Conservation (phyloP, 2,329 filamentous ascomycete species). For the Pyricularia sp. region DNA sequence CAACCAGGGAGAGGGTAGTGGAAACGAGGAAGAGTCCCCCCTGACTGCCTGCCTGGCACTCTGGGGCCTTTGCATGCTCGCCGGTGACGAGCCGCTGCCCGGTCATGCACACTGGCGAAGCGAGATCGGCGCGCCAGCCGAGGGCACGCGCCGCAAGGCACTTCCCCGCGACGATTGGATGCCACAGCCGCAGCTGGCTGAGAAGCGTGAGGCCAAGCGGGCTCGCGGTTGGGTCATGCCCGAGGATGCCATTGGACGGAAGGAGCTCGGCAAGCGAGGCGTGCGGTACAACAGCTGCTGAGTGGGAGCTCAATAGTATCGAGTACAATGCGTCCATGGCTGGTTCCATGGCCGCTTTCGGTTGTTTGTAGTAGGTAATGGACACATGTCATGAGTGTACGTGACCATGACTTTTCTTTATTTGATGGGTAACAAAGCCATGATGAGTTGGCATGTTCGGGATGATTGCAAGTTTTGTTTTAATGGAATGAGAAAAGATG, state of each 20-base stretch:
- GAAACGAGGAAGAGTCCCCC: slow-evolving; percentile 19
- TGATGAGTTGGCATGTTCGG: not conserved
- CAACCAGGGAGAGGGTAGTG: slow-evolving; percentile 15
- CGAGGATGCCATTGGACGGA: slow-evolving; percentile 57
- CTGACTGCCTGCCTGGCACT: slow-evolving; percentile 62
- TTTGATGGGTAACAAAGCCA: not conserved
- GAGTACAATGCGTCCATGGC: not conserved
- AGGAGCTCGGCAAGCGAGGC: slow-evolving; percentile 56
- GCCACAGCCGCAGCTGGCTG: slow-evolving; percentile 55
- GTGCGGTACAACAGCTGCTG: slow-evolving; percentile 40
- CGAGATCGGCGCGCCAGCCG: slow-evolving; percentile 63
- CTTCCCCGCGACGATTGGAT: slow-evolving; percentile 63
- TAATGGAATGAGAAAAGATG: not conserved
- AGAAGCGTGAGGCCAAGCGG: slow-evolving; percentile 66
- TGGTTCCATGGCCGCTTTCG: not conserved
- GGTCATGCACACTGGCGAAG: slow-evolving; percentile 50
- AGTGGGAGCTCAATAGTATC: not conserved
- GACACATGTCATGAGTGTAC: not conserved
- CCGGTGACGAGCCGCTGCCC: slow-evolving; percentile 19
- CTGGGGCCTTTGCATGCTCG: slow-evolving; percentile 54
- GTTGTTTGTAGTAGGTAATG: not conserved
- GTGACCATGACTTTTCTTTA: not conserved
- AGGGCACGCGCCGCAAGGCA: slow-evolving; percentile 57
- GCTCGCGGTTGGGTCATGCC: slow-evolving; percentile 63
- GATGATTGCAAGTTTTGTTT: not conserved